These are phyloP conservation scores for Lipomyces anomalus DNA, from an alignment of 805 yeast species.

Conservation along the genomic window DNA sequence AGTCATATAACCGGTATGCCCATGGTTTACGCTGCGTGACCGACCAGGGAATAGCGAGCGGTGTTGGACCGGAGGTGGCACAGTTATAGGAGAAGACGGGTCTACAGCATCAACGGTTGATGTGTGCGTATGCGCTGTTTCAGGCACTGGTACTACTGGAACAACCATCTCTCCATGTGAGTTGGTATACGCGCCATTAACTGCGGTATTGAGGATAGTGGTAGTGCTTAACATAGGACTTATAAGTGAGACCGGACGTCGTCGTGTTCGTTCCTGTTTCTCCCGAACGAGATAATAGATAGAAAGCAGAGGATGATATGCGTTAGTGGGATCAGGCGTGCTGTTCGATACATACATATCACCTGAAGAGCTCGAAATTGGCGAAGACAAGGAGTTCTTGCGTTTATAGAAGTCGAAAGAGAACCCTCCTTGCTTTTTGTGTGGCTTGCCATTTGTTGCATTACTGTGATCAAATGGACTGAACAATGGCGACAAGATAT, in stretches of 20 bases:
- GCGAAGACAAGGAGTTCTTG: slow-evolving; percentile 12
- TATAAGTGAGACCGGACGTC: no score
- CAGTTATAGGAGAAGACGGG: no score
- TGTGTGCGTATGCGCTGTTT: slow-evolving; percentile 21
- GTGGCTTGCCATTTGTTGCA: no score
- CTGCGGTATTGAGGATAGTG: no score
- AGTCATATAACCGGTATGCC: slow-evolving; percentile 16
- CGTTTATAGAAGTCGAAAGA: slow-evolving; percentile 27
- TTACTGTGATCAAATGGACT: no score
- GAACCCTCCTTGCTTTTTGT: slow-evolving; percentile 14
- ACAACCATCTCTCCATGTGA: no score
- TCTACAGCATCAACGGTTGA: no score
- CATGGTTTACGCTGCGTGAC: slow-evolving; percentile 19
- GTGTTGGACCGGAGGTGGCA: no score
- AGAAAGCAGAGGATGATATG: slow-evolving; percentile 82
- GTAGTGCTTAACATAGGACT: no score
- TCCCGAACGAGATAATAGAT: slow-evolving; percentile 83
- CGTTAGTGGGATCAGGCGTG: slow-evolving; percentile 71
- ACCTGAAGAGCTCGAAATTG: no score
- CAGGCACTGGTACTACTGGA: slow-evolving; percentile 23
- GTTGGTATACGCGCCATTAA: no score
- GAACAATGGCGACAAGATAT: slow-evolving; percentile 10
- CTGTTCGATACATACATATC: no score
- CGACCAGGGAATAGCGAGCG: slow-evolving; percentile 20
- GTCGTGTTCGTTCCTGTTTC: slow-evolving; percentile 18